Evolutionary conservation across 345 rosid species (phyloP).

Genomic region (Camelina hispida): DNA sequence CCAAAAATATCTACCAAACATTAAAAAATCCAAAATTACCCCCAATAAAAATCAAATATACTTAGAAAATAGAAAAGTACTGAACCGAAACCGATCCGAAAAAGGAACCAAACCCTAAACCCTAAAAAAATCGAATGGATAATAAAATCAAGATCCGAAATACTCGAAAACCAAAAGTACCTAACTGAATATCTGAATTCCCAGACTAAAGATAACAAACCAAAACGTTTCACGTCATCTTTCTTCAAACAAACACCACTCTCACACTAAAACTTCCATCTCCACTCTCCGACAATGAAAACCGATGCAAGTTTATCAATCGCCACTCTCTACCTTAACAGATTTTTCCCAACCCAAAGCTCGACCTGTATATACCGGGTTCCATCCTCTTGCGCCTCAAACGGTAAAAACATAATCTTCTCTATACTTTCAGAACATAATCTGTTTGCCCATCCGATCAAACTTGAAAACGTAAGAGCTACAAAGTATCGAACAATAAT

Average conservation of each 20-base stretch:
- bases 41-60: no score
- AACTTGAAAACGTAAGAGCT: no score
- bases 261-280: slow-evolving; percentile 46
- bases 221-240: slow-evolving; percentile 35
- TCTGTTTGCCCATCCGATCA: slow-evolving; percentile 33
- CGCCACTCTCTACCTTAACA: slow-evolving; percentile 37
- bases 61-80: no score
- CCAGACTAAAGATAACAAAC: slow-evolving; percentile 5
- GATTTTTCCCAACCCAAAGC: slow-evolving; percentile 49
- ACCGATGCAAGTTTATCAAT: slow-evolving; percentile 28
- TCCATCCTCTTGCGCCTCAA: slow-evolving; percentile 37
- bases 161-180: no score
- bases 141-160: no score
- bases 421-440: slow-evolving; percentile 33
- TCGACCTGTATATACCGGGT: slow-evolving; percentile 33
- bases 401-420: slow-evolving; percentile 31
- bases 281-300: slow-evolving; percentile 45
- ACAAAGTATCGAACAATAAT: no score
- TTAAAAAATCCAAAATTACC: no score
- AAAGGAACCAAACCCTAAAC: no score
- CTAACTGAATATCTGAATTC: no score
- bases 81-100: no score
- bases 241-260: slow-evolving; percentile 39
- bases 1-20: no score
- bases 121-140: no score